Percentiles rank a stretch among this genome's conserved stretches.
Conservation (phyloP, 2,329 filamentous ascomycete genomes). For the Colletotrichum gloeosporioides region DNA sequence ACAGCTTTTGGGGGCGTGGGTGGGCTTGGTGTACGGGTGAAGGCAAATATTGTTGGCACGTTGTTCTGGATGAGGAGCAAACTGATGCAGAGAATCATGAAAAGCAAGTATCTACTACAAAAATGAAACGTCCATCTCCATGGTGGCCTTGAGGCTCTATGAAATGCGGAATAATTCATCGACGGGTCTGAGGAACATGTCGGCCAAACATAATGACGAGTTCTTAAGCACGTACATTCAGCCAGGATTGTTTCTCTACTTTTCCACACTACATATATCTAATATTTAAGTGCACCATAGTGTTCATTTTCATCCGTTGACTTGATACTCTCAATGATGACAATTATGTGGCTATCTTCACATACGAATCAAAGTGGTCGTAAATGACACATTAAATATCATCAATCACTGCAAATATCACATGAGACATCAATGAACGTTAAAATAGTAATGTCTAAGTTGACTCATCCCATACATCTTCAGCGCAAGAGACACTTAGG, state of each 20-base stretch:
- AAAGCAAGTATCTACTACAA: not conserved
- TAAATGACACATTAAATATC: not conserved
- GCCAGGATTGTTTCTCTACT: too few species aligned
- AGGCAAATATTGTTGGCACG: not conserved
- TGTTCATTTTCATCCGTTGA: not conserved
- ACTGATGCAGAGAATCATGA: not conserved
- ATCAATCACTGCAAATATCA: not conserved
- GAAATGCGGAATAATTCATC: not conserved
- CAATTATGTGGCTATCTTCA: fast-evolving
- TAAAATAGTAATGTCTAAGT: not conserved
- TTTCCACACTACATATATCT: too few species aligned
- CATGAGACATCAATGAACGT: not conserved
- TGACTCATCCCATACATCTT: not conserved
- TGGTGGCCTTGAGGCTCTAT: not conserved
- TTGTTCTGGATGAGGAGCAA: not conserved
- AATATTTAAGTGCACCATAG: not conserved
- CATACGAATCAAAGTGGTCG: not conserved
- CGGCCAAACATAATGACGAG: not conserved
- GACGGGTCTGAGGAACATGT: not conserved
- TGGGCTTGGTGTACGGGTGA: not conserved
- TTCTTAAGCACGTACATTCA: too few species aligned
- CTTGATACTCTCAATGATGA: not conserved
- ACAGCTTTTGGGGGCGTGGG: not conserved
- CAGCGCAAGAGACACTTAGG: not conserved
- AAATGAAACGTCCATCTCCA: not conserved